A percentile compares a stretch with the other conserved stretches of the same genome.
These are phyloP conservation scores for Boletus sp. DNA, from an alignment of 1,284 basidiomycete species.

Conservation along the genomic window DNA sequence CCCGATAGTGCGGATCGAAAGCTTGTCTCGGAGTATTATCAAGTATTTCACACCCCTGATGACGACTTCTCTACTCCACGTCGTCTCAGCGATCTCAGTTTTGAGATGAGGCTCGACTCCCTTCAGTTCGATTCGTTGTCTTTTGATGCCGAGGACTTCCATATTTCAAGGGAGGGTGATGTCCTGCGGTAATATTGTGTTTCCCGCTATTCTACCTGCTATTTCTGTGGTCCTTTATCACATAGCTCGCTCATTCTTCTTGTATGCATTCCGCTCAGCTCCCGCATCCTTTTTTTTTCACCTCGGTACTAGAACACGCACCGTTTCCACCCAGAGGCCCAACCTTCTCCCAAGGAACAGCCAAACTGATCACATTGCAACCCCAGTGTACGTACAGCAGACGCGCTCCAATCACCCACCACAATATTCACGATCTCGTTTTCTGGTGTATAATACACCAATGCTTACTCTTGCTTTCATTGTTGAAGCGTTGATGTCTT, in stretches of 20 bases:
- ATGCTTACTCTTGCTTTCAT: conserved; percentile 15
- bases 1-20: conserved; percentile 17
- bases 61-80: conserved; percentile 1
- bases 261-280: conserved; percentile 8
- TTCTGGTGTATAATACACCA: conserved; percentile 17
- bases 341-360: conserved; percentile 3
- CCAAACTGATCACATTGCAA: conserved; percentile 4
- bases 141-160: conserved; percentile 57
- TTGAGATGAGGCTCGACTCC: conserved; percentile 65
- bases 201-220: background rate
- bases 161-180: conserved; percentile 23
- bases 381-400: conserved; percentile 4
- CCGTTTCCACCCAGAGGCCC: background rate
- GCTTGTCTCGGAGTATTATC: conserved; percentile 5
- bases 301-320: conserved; percentile 2
- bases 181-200: conserved; percentile 15
- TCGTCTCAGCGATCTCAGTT: conserved; percentile 36
- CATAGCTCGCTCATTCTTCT: background rate
- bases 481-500: conserved; percentile 5
- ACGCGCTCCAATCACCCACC: conserved; percentile 3
- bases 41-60: conserved; percentile 1
- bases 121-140: conserved; percentile 64
- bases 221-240: conserved; percentile 2
- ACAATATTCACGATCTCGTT: conserved; percentile 12
- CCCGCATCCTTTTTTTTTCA: background rate